Base-by-base conservation (phyloP, 192 early-diverging fungal genomes). In the Chytriomyces sp. region DNA sequence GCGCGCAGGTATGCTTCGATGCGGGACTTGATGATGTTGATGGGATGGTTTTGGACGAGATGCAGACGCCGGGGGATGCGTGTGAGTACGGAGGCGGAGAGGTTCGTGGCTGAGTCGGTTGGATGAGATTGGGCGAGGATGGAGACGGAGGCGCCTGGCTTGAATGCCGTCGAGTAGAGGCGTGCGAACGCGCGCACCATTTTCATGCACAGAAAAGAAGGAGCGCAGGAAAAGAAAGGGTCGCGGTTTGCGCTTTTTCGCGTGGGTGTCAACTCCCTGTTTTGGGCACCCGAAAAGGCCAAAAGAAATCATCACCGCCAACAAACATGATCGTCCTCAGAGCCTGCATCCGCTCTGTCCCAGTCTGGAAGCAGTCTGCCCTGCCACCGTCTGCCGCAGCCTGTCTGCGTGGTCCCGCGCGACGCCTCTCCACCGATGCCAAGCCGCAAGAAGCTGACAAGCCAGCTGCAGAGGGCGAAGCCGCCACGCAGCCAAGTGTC, bases 21-120 rank as follows among this genome's bases (percentile, higher is more conserved):
- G 37, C 85, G 79, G 1, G 82, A 74, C 59, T 93, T 92, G 53
- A 99, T 84, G 67, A 96, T 96, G 19, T 89, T 86, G 70, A 99
- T 82, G 19, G 97, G 97, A 54, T 99, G 93, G 52, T 88, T 85
- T 28, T 83, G 89, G 28, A 89, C 82, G 28, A 90, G 83, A 73
- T 95, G 92, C 33, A 98, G 84, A 41, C 89, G 79, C 37, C 93
- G 87, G 0, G 86, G 82, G 5, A 88, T 88, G 75, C 94, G 95
- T 62, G 86, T 76, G 12, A 94, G 76, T 33, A 98, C 92, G 1
- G 85, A 83, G 3, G 87, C 81, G 0, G 91, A 87, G 4, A 92
- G 78, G 75, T 98, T 98, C 6, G 94, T 93, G 76, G 84, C 87
- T 3, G 62, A 71, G 75, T 98, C 94, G 26, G 54, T 44, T 5